phyloP scores from a whole-genome alignment of 2,329 filamentous ascomycete genomes.

The Fusarium udum region DNA sequence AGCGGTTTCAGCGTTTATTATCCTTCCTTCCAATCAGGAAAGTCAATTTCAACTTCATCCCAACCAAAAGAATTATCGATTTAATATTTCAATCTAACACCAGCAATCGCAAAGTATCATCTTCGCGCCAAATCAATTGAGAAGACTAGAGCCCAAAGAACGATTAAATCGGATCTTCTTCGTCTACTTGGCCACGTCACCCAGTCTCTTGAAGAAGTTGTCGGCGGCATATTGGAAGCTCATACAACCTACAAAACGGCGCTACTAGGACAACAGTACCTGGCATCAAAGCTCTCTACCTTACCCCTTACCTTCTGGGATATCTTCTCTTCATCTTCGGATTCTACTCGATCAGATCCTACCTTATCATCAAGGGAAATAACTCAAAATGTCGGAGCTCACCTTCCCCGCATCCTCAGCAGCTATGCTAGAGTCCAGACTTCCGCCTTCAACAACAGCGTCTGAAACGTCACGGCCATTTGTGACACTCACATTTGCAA shows the following conservation, averaged over 20 bases:
- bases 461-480: constrained; percentile 50
- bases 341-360: neutral
- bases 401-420: constrained; percentile 47
- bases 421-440: constrained; percentile 46
- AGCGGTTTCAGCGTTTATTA: neutral
- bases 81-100: neutral
- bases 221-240: constrained; percentile 21
- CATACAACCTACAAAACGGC: neutral
- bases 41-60: constrained; percentile 33
- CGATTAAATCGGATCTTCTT: neutral
- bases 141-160: neutral
- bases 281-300: neutral
- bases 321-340: neutral
- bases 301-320: neutral
- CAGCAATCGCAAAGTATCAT: too few species aligned
- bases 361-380: neutral
- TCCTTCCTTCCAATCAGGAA: constrained; percentile 11
- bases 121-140: neutral
- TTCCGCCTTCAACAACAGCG: constrained; percentile 38
- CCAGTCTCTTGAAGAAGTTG: constrained; percentile 13
- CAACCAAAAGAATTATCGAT: neutral
- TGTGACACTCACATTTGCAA: constrained; percentile 89
- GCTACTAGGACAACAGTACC: neutral
- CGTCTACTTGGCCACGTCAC: neutral
- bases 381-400: constrained; percentile 48